Evolutionary conservation across 129 eudicot genomes (phyloP), one percentile per base, ranked within the genome.

Genomic region (Flaveria bidentis): DNA sequence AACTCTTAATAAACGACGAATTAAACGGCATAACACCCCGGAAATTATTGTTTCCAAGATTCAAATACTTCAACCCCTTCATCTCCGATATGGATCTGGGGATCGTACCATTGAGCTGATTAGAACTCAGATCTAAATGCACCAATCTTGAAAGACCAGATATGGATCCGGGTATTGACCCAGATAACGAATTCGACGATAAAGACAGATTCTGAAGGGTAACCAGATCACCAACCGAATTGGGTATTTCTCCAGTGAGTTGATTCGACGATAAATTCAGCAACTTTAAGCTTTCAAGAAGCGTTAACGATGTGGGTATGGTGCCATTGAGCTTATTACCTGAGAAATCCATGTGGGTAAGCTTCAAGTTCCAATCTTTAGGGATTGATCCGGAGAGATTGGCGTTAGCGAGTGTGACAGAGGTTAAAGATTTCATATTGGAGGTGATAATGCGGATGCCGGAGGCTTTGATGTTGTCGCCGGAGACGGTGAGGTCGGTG

Each of bases 21-120:
- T 90, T 89, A 28, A 93, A 90, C 2, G 97, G 98, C 88, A 93
- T 67, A 2, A 93, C 85, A 26, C 98, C 98, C 25, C 84, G 97
- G 6, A 93, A 93, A 36, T 80, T 84, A 42, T 92, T 92, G 36
- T 83, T 85, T 73, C 80, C 94, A 36, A 92, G 98, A 83, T 92
- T 90, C 76, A 92, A 71, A 76, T 79, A 86, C 90, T 87, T 88
- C 57, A 92, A 60, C 2, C 66, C 81, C 87, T 77, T 88, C 86
- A 92, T 76, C 57, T 86, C 88, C 8, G 87, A 69, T 15, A 92
- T 80, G 73, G 90, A 90, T 58, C 71, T 75, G 0, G 96, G 98
- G 69, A 92, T 76, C 1, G 84, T 80, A 44, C 96, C 94, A 46
- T 88, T 90, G 33, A 92, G 56, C 74, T 90, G 88, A 71, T 92